Evolutionary conservation across 805 yeast genomes (phyloP), one percentile per base, ranked within the genome.

Genomic region (Maudiozyma turicensis): DNA sequence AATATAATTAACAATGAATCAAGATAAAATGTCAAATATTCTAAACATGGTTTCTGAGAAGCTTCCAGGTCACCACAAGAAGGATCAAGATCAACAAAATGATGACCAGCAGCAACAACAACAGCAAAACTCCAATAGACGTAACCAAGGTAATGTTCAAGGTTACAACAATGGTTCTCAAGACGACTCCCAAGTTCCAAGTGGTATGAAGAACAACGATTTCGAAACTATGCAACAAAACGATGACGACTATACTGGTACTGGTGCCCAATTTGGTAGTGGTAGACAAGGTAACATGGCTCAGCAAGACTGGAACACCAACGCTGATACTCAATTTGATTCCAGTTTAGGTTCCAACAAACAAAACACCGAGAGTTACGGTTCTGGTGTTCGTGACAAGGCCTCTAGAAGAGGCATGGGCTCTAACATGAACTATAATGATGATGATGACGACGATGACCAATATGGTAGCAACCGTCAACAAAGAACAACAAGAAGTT

Each of bases 21-120:
- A 11, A 9, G 3, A 40, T 11, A 49, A 41, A 42, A 64, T 64
- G 68, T 63, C 68, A 32, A 62, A 63, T 44, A 47, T 63, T 51
- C 43, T 64, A 37, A 64, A 63, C 55, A 64, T 64, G 45, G 51
- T 65, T 20, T 50, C 63, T 30, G 69, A 64, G 40, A 64, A 65
- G 43, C 47, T 64, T 41, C 58, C 61, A 41, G 60, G 63, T 28
- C 38, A 35, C 38, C 38, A 35, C 20, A 35, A 35, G 38, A 48
- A 56, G 34, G 51, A 54, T 15, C 46, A 51, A 32, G 67, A 61
- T 37, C 59, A 61, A 10, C 54, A 56, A 45, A 58, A 54, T 33
- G 47, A 52, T 33, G 46, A 52, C 20, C 45, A 45, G 39, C 45
- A 45, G 39, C 51, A 47, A 43, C 44, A 33, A 5, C 50, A 52